Percentiles rank a stretch among this genome's conserved stretches.
phyloP scores from a whole-genome alignment of 257 asterid genomes.

The Rhazya stricta region DNA sequence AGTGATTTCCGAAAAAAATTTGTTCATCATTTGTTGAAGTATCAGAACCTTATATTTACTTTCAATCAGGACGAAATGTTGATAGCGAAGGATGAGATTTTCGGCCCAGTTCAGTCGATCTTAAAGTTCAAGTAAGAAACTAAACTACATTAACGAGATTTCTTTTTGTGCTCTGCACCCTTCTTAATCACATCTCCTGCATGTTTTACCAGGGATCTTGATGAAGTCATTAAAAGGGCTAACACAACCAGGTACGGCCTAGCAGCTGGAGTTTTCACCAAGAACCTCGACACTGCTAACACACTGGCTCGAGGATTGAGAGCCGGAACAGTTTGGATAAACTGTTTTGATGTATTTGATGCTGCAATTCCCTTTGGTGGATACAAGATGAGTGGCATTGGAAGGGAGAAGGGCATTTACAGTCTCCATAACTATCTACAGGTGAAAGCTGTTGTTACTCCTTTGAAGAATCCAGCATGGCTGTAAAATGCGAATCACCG shows the following conservation, averaged over 20 bases:
- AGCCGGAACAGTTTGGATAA: conserved; percentile 73
- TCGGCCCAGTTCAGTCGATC: conserved; percentile 77
- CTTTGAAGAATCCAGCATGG: conserved; percentile 71
- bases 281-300: conserved; percentile 58
- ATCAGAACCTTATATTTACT: background rate
- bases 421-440: conserved; percentile 72
- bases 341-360: conserved; percentile 67
- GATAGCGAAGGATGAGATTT: conserved; percentile 73
- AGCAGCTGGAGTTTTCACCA: conserved; percentile 78
- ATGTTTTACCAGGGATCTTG: conserved; percentile 38
- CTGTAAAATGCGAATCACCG: conserved; percentile 21
- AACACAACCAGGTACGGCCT: conserved; percentile 59
- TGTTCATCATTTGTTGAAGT: background rate
- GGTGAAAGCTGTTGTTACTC: conserved; percentile 76
- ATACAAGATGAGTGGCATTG: conserved; percentile 83
- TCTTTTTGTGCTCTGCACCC: no score
- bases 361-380: conserved; percentile 80
- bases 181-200: background rate
- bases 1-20: background rate
- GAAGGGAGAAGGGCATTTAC: conserved; percentile 68
- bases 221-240: conserved; percentile 66
- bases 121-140: conserved; percentile 66
- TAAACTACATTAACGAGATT: background rate
- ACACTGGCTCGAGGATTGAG: conserved; percentile 53
- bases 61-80: conserved; percentile 54